These are phyloP conservation scores for Pleurotus sapidus DNA, from an alignment of 768 basidiomycete genomes.

Conservation along the genomic window DNA sequence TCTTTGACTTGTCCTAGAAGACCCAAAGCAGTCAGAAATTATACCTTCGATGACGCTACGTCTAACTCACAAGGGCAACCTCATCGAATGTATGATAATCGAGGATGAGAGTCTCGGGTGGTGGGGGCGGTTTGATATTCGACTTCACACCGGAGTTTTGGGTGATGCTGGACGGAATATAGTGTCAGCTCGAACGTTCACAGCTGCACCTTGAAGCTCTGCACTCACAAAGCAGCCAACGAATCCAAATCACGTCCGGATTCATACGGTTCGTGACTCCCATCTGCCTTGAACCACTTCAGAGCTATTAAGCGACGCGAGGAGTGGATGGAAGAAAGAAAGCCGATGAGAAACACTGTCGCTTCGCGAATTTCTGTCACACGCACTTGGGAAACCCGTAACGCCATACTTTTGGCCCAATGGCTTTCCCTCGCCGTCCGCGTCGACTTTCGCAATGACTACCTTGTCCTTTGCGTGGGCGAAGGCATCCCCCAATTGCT, in stretches of 20 bases:
- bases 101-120: conserved; percentile 64
- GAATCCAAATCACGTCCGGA: conserved; percentile 80
- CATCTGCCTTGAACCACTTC: conserved; percentile 85
- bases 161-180: conserved; percentile 52
- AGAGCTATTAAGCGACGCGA: conserved; percentile 51
- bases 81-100: conserved; percentile 74
- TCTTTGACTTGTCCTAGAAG: conserved; percentile 61
- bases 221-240: conserved; percentile 68
- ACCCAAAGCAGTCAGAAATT: neutral
- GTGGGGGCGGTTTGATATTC: conserved; percentile 83
- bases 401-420: conserved; percentile 79
- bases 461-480: conserved; percentile 77
- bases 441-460: conserved; percentile 88
- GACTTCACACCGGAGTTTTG: conserved; percentile 78
- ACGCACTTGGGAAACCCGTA: conserved; percentile 84
- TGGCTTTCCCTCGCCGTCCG: conserved; percentile 80
- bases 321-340: neutral
- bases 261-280: conserved; percentile 65
- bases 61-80: conserved; percentile 54
- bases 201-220: neutral
- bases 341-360: neutral
- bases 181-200: neutral
- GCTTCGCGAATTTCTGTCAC: neutral
- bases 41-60: neutral
- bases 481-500: conserved; percentile 89